These are phyloP conservation scores for Suhomyces chickasaworum DNA, from an alignment of 1,139 yeast genomes.

Conservation along the genomic window DNA sequence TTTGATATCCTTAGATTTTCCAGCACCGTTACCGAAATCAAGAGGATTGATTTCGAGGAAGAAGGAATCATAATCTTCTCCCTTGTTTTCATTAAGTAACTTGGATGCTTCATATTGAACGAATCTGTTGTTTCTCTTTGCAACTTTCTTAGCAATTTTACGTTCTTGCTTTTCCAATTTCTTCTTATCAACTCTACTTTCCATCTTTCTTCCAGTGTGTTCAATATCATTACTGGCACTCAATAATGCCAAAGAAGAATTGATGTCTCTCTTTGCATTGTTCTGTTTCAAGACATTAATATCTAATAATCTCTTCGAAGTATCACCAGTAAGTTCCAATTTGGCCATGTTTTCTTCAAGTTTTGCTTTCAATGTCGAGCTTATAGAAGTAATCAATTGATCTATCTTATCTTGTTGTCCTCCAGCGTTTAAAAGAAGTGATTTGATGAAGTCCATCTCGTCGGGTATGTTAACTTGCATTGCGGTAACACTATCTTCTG, in stretches of 20 bases:
- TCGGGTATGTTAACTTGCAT: constrained; percentile 65
- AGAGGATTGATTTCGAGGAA: constrained; percentile 93
- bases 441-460: constrained; percentile 67
- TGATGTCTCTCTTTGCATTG: constrained; percentile 70
- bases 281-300: constrained; percentile 59
- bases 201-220: constrained; percentile 88
- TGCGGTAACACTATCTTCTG: constrained; percentile 80
- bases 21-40: constrained; percentile 87
- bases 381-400: constrained; percentile 46
- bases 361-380: constrained; percentile 54
- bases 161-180: constrained; percentile 96
- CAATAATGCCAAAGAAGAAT: constrained; percentile 67
- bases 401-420: constrained; percentile 61
- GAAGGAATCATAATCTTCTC: constrained; percentile 88
- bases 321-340: constrained; percentile 68
- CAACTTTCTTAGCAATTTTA: constrained; percentile 94
- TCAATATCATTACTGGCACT: constrained; percentile 84
- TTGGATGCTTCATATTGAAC: constrained; percentile 93
- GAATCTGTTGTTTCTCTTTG: constrained; percentile 85
- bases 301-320: constrained; percentile 78
- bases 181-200: constrained; percentile 92
- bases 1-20: constrained; percentile 93
- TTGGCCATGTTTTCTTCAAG: constrained; percentile 72
- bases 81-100: constrained; percentile 62
- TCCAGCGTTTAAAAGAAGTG: constrained; percentile 77